phyloP scores from a whole-genome alignment of 441 rosid genomes.

The Omphalea diandra region DNA sequence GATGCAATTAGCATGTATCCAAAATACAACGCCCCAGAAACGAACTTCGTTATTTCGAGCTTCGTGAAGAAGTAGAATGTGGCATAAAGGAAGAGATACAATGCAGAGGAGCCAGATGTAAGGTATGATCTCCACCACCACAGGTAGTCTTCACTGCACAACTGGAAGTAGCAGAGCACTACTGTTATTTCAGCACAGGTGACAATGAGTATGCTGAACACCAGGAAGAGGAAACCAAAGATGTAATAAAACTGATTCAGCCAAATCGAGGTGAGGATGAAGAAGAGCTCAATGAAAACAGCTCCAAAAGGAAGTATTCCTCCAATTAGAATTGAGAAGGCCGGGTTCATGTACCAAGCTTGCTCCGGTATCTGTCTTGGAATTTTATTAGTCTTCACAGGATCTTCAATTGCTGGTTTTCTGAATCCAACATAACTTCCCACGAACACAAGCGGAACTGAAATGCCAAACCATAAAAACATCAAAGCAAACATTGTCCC shows the following conservation, averaged over 20 bases:
- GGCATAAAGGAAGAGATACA: conserved; percentile 86
- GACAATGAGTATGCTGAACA: conserved; percentile 69
- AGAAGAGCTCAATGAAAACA: conserved; percentile 87
- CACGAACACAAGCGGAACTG: conserved; percentile 78
- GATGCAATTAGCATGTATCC: conserved; percentile 90
- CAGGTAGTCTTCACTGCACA: conserved; percentile 90
- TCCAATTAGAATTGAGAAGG: conserved; percentile 85
- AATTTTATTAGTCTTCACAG: conserved; percentile 88
- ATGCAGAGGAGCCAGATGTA: conserved; percentile 88
- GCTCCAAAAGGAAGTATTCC: conserved; percentile 97
- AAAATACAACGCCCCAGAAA: conserved; percentile 75
- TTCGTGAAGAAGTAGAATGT: conserved; percentile 92
- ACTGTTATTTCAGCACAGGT: conserved; percentile 93
- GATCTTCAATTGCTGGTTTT: conserved; percentile 74
- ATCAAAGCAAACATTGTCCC: conserved; percentile 94
- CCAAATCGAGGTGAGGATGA: conserved; percentile 96
- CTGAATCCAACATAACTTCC: conserved; percentile 78
- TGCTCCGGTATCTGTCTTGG: conserved; percentile 87
- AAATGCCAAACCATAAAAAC: conserved; percentile 92
- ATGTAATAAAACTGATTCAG: conserved; percentile 93
- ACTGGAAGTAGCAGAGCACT: conserved; percentile 93
- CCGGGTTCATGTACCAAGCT: conserved; percentile 89
- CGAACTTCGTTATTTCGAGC: conserved; percentile 87
- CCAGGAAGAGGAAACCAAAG: conserved; percentile 93
- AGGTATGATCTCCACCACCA: conserved; percentile 99